Evolutionary conservation across 768 basidiomycete genomes (phyloP).

Genomic region (Ephemerocybe angulata): DNA sequence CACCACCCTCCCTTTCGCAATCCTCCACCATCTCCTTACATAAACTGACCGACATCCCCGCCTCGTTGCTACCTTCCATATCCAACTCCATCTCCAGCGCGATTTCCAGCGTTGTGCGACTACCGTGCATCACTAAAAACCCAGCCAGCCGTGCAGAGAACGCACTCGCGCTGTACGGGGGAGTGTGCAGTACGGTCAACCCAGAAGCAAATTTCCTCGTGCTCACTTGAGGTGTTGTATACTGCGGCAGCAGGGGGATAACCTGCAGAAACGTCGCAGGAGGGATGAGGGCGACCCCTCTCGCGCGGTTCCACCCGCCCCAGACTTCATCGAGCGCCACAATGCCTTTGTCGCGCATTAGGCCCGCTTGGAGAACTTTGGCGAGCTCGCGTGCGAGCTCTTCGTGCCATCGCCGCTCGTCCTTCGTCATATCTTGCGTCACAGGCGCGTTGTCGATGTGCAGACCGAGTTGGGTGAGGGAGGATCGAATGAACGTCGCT

Average conservation of each 20-base stretch:
- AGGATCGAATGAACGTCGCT: constrained; percentile 82
- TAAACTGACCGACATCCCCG: constrained; percentile 40
- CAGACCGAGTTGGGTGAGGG: constrained; percentile 86
- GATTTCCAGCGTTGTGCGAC: constrained; percentile 64
- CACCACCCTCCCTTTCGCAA: constrained; percentile 2
- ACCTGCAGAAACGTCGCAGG: constrained; percentile 82
- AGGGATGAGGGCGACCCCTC: constrained; percentile 89
- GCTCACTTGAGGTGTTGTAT: constrained; percentile 66
- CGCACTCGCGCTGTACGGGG: constrained; percentile 61
- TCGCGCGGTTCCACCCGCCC: constrained; percentile 92
- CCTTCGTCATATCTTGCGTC: constrained; percentile 83
- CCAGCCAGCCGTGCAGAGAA: constrained; percentile 67
- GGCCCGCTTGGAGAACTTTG: constrained; percentile 61
- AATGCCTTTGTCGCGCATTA: constrained; percentile 78
- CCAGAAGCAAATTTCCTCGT: constrained; percentile 70
- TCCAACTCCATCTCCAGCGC: constrained; percentile 67
- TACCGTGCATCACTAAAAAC: constrained; percentile 46
- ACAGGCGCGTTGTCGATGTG: constrained; percentile 76
- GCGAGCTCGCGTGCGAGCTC: constrained; percentile 83
- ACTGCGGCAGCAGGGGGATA: constrained; percentile 58
- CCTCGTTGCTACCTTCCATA: constrained; percentile 71
- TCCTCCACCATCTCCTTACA: constrained; percentile 7
- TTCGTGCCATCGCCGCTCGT: constrained; percentile 75
- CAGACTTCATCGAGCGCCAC: constrained; percentile 90
- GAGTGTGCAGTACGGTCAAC: constrained; percentile 80